phyloP scores from a whole-genome alignment of 768 basidiomycete species.

The Tricholomella constricta region DNA sequence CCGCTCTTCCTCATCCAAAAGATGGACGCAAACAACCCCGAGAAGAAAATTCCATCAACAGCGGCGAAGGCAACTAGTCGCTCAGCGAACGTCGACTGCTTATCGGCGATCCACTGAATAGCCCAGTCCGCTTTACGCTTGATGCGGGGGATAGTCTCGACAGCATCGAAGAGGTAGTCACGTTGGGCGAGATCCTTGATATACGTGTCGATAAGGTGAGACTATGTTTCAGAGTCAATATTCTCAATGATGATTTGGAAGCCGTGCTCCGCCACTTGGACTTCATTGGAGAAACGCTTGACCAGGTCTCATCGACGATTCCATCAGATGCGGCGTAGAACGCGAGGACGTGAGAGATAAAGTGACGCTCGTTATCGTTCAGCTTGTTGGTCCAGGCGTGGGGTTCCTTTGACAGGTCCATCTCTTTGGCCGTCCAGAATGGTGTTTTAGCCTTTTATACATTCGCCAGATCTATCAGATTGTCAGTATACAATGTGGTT shows the following conservation, averaged over 20 bases:
- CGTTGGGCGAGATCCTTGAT: conserved; percentile 81
- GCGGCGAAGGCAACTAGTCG: conserved; percentile 93
- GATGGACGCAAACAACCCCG: conserved; percentile 89
- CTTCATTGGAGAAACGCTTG: conserved; percentile 92
- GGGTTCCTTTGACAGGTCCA: conserved; percentile 85
- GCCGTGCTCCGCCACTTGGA: conserved; percentile 92
- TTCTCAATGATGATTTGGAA: conserved; percentile 99
- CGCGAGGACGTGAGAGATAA: conserved; percentile 90
- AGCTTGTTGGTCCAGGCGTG: conserved; percentile 85
- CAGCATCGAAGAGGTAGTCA: conserved; percentile 85
- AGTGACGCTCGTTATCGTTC: conserved; percentile 83
- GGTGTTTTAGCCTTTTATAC: conserved; percentile 96
- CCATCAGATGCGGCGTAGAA: conserved; percentile 97
- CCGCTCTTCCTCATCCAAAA: conserved; percentile 99
- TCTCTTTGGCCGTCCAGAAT: conserved; percentile 94
- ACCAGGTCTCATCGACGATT: conserved; percentile 94
- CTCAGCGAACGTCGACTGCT: conserved; percentile 80
- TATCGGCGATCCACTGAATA: conserved; percentile 86
- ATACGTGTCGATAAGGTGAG: conserved; percentile 93
- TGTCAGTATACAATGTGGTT: not conserved
- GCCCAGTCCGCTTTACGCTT: conserved; percentile 96
- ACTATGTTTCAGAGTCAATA: conserved; percentile 96
- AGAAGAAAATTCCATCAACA: conserved; percentile 98
- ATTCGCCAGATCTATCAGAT: conserved; percentile 82
- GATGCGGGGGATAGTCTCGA: conserved; percentile 93